Percentiles rank a stretch among this genome's conserved stretches.
These are phyloP conservation scores for Acanthamoeba castellanii DNA, from an alignment of 208 protist genomes.

Conservation along the genomic window DNA sequence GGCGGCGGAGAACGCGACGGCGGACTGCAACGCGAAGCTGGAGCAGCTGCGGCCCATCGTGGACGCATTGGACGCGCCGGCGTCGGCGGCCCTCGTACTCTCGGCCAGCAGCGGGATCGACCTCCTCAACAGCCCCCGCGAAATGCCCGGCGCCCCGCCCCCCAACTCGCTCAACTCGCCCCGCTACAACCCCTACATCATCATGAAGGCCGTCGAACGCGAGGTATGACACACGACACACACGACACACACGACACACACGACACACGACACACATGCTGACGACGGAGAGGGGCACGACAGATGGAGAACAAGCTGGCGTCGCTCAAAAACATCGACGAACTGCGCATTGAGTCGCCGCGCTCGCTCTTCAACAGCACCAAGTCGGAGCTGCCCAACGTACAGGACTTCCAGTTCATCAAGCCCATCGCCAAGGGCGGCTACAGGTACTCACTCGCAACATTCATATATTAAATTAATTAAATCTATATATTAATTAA, in stretches of 20 bases:
- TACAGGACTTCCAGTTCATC: conserved; percentile 88
- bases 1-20: conserved; percentile 26
- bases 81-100: neutral
- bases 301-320: conserved; percentile 42
- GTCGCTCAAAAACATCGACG: conserved; percentile 41
- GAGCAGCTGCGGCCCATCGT: neutral
- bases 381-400: conserved; percentile 59
- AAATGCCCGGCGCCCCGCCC: neutral
- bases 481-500: too few relatives aligned
- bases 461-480: too few relatives aligned
- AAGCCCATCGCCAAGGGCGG: conserved; percentile 87
- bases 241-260: too few relatives aligned
- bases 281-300: neutral
- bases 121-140: conserved; percentile 37
- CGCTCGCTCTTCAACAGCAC: conserved; percentile 51
- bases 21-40: conserved; percentile 22
- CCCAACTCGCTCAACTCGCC: neutral
- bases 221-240: too few relatives aligned
- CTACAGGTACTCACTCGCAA: conserved; percentile 45
- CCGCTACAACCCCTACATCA: conserved; percentile 52
- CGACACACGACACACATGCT: too few relatives aligned
- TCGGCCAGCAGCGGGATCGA: neutral
- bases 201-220: conserved; percentile 45
- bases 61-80: neutral
- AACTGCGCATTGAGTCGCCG: conserved; percentile 26